Evolutionary conservation across 2,329 filamentous ascomycete species (phyloP).

Genomic region (Geoglossum cookeanum): DNA sequence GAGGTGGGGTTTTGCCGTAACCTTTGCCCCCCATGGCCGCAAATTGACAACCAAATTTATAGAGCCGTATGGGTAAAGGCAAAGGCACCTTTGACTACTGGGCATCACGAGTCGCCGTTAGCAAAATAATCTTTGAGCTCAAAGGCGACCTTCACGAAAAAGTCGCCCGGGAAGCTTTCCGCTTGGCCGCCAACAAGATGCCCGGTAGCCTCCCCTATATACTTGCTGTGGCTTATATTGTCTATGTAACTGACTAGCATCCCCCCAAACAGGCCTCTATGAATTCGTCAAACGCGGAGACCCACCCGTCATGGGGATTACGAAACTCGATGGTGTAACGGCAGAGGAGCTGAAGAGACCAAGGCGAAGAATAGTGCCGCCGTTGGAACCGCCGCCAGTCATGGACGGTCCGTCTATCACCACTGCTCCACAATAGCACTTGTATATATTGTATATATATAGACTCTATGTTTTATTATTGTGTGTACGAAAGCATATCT

Average conservation of each 20-base stretch:
- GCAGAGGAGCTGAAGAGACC: constrained; percentile 68
- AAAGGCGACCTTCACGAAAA: constrained; percentile 88
- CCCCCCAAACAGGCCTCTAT: constrained; percentile 28
- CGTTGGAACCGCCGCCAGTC: constrained; percentile 12
- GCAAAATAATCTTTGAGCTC: constrained; percentile 80
- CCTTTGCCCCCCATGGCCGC: no score
- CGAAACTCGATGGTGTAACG: constrained; percentile 70
- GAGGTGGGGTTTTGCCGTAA: constrained; percentile 35
- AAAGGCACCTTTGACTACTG: constrained; percentile 96
- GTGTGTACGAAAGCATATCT: not conserved
- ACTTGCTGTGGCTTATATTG: no score
- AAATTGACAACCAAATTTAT: not conserved
- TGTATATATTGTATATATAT: constrained; percentile 16
- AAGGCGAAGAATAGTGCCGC: constrained; percentile 40
- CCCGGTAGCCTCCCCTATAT: constrained; percentile 38
- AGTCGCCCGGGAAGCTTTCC: constrained; percentile 80
- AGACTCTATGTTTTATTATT: not conserved
- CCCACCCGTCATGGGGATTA: constrained; percentile 75
- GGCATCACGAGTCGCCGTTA: constrained; percentile 77
- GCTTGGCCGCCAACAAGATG: constrained; percentile 84
- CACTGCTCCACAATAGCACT: constrained; percentile 11
- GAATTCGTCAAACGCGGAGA: constrained; percentile 92
- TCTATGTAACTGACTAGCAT: constrained; percentile 18
- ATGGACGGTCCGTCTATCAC: constrained; percentile 19
- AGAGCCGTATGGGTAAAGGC: constrained; percentile 83